Percentiles rank a stretch among this genome's conserved stretches.
Evolutionary conservation across 2,329 filamentous ascomycete genomes (phyloP).

Genomic region (Tolypocladium paradoxum): DNA sequence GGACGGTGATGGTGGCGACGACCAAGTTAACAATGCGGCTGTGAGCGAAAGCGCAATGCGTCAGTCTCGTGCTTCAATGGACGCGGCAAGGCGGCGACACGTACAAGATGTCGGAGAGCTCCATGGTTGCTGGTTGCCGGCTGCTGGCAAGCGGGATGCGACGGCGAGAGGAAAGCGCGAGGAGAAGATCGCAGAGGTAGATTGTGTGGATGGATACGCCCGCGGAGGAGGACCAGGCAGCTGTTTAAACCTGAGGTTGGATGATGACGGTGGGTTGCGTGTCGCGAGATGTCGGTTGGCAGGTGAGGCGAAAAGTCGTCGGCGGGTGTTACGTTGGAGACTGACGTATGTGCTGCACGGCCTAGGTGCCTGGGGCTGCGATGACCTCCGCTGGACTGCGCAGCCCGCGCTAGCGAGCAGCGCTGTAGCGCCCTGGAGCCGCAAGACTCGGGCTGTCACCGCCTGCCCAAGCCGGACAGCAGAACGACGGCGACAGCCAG

Average conservation of each 20-base stretch:
- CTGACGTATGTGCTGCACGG: constrained; percentile 5
- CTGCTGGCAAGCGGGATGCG: not conserved
- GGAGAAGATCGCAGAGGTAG: not conserved
- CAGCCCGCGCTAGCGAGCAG: not conserved
- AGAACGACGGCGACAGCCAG: not conserved
- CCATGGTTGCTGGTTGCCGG: constrained; percentile 47
- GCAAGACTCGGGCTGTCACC: not conserved
- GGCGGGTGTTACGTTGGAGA: not conserved
- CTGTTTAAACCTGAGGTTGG: not conserved
- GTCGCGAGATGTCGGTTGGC: not conserved
- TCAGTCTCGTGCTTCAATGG: constrained; percentile 19
- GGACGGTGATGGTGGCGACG: constrained; percentile 75
- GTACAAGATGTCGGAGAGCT: constrained; percentile 88
- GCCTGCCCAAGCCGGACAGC: not conserved
- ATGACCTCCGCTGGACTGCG: not conserved
- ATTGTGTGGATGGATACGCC: not conserved
- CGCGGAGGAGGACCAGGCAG: constrained; percentile 1
- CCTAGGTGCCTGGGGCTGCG: no score
- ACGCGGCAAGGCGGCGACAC: constrained; percentile 18
- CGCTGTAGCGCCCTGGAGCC: not conserved
- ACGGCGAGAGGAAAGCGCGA: not conserved
- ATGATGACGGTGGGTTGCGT: constrained; percentile 2
- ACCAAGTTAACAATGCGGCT: constrained; percentile 93
- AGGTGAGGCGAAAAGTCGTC: constrained; percentile 2
- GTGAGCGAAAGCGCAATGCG: constrained; percentile 13